phyloP scores from a whole-genome alignment of 129 eudicot genomes.

The Artemisia argyi region DNA sequence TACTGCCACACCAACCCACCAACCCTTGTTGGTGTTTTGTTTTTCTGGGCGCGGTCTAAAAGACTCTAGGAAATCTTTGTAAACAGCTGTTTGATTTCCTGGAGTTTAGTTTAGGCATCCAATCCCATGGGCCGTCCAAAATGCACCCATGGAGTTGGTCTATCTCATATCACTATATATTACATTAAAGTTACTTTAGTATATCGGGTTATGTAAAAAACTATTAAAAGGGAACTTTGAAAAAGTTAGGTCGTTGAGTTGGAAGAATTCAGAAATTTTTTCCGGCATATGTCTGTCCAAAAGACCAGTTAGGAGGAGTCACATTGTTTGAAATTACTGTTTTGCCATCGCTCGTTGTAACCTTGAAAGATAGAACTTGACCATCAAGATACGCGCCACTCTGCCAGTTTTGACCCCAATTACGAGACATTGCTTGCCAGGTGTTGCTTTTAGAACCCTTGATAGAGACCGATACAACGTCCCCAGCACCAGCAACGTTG shows the following conservation, averaged over 20 bases:
- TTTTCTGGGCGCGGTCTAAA: slow-evolving; percentile 33
- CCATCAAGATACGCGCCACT: slow-evolving; percentile 49
- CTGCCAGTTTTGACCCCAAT: slow-evolving; percentile 86
- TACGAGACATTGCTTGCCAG: slow-evolving; percentile 66
- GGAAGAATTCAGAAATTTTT: slow-evolving; percentile 33
- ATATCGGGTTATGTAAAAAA: neutral
- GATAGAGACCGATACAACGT: slow-evolving; percentile 41
- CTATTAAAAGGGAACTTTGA: neutral
- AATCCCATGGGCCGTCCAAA: slow-evolving; percentile 25
- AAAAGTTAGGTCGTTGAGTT: slow-evolving; percentile 14
- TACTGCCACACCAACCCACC: slow-evolving; percentile 33
- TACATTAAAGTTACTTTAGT: neutral
- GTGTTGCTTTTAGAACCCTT: slow-evolving; percentile 44
- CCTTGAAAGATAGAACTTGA: slow-evolving; percentile 36
- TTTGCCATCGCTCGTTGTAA: slow-evolving; percentile 61
- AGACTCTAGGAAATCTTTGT: slow-evolving; percentile 16
- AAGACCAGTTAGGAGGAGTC: slow-evolving; percentile 57
- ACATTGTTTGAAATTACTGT: slow-evolving; percentile 43
- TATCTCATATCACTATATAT: slow-evolving; percentile 22
- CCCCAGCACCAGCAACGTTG: slow-evolving; percentile 70
- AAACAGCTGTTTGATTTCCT: slow-evolving; percentile 20
- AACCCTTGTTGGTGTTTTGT: slow-evolving; percentile 24
- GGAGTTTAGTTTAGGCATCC: slow-evolving; percentile 29
- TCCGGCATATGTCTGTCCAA: slow-evolving; percentile 64
- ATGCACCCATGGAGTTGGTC: slow-evolving; percentile 25